Evolutionary conservation across 2,329 filamentous ascomycete species (phyloP).

Genomic region (Calonectria leucothoes): DNA sequence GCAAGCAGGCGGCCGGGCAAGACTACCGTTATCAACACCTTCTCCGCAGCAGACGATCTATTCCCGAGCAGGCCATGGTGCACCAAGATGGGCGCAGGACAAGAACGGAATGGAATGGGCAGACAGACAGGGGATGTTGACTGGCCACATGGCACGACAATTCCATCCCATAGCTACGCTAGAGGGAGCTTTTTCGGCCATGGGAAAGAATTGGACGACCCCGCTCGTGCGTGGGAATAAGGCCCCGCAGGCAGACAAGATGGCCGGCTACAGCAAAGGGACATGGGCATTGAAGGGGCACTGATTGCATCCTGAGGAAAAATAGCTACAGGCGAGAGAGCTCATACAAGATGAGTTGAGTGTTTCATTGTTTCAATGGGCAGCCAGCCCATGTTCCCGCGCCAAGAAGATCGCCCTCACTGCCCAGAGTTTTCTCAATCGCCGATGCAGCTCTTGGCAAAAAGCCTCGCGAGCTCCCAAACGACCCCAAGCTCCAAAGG

Average conservation of each 20-base stretch:
- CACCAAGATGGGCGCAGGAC: background rate
- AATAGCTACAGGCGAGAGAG: background rate
- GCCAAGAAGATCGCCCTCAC: background rate
- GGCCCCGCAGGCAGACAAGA: conserved; percentile 16
- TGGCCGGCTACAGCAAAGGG: background rate
- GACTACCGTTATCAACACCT: background rate
- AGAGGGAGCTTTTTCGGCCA: conserved; percentile 6
- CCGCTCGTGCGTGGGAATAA: conserved; percentile 8
- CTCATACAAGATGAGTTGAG: background rate
- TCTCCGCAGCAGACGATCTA: background rate
- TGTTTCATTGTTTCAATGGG: background rate
- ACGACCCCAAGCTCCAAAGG: background rate
- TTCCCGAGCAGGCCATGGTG: conserved; percentile 3
- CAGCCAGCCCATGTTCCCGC: too few relatives aligned
- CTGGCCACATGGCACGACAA: background rate
- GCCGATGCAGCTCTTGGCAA: background rate
- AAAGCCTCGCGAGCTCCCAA: background rate
- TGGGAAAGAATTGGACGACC: conserved; percentile 10
- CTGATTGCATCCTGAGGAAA: background rate
- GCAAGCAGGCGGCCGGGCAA: background rate
- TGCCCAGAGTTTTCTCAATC: background rate
- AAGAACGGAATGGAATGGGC: background rate
- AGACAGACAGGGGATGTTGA: conserved; percentile 2
- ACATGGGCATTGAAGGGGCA: background rate
- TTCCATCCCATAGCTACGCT: conserved; percentile 5